Base-by-base conservation (phyloP, 2,329 filamentous ascomycete species). In the Claviceps lovelessii region DNA sequence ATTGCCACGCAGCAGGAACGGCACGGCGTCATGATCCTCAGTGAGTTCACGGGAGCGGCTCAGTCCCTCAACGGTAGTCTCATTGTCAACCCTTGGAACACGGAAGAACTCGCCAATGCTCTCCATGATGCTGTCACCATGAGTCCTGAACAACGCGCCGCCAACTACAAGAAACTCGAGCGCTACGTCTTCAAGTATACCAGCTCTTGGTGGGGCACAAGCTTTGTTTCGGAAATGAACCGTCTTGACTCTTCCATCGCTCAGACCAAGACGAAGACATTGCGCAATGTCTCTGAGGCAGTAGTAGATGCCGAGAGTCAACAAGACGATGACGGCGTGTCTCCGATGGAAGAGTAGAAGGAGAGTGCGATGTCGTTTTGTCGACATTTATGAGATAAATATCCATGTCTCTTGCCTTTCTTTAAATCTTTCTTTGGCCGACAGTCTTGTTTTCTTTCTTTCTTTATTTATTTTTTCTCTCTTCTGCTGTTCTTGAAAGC, bases 71-170 rank as follows among this genome's bases (percentile, higher is more conserved):
- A 95, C 61, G 91, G 91, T 57, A 90, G 88, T 62, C 77, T 97
- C 52, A 90, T 97, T 54, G 88, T 97, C 65, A 98, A 98, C 70
- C 93, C 93, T 1, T 98, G 93, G 93, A 97, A 97, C 68, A 96
- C 90, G 0, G 90, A 96, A 66, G 91, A 97, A 69, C 76, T 97
- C 42, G 90, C 91, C 45, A 88, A 90, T 63, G 88, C 90, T 6
- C 90, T 97, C 61, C 87, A 96, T 69, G 90, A 95, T 61, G 89
- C 91, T n/a, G 90, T 97, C 47, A 95, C 90, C 54, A 96, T 97
- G 89, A 85, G 85, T 53, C 83, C 90, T 19, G 90, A 95, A 70
- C 86, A 93, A 72, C 83, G 90, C 53, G 83, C 85, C 57, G 76
- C 84, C 55, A 96, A 96, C 71, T 96, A 88, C 73, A 82, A 85